Conservation (phyloP, 164 flowering plant genomes). For the Vitis riparia region DNA sequence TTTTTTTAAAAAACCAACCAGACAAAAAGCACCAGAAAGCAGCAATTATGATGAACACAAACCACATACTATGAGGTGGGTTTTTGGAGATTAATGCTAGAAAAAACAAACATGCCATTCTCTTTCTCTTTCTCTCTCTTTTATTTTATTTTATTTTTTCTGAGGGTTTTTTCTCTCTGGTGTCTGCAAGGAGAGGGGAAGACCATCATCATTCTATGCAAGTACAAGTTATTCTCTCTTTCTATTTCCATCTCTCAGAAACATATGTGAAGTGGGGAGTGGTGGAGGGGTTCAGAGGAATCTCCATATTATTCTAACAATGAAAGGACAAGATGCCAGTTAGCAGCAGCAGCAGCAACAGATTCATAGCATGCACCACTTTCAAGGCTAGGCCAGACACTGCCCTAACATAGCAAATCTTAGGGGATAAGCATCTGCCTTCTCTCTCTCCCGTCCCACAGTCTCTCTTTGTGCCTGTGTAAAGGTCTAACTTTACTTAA, state of each 20-base stretch:
- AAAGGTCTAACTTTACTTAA: constrained; percentile 6
- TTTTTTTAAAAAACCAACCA: background rate
- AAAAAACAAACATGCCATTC: constrained; percentile 1
- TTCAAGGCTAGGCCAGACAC: constrained; percentile 3
- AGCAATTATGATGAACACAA: background rate
- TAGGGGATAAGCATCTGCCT: constrained; percentile 4
- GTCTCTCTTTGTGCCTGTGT: background rate
- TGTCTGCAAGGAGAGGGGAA: too few relatives aligned
- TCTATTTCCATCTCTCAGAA: background rate
- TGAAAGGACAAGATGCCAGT: too few relatives aligned
- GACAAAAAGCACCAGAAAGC: constrained; percentile 1
- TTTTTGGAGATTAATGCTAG: background rate
- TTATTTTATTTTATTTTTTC: too few relatives aligned
- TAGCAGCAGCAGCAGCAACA: too few relatives aligned
- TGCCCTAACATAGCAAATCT: constrained; percentile 13
- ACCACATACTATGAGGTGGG: background rate
- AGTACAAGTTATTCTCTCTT: background rate
- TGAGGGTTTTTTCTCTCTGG: too few relatives aligned
- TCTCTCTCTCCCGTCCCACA: too few relatives aligned
- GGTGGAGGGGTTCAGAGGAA: constrained; percentile 14
- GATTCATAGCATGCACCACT: constrained; percentile 7
- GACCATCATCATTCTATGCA: background rate
- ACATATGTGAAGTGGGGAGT: background rate
- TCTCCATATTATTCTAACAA: background rate
- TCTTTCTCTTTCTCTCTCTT: background rate